Conservation (phyloP, 148 eudicot species). For the Rhododendron ovatum region DNA sequence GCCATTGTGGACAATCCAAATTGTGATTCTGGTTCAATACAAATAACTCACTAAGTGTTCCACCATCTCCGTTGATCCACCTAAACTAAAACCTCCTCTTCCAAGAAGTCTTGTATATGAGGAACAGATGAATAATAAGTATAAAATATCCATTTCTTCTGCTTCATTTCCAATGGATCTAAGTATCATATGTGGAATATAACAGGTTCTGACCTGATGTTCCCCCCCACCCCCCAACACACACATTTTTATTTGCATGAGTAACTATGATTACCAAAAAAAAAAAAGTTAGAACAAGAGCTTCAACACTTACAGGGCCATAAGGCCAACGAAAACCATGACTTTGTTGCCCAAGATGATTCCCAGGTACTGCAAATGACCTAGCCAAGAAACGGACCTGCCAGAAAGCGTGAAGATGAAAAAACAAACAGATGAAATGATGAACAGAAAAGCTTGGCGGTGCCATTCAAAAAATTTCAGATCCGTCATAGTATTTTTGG, state of each 20-base stretch:
- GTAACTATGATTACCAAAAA: not conserved
- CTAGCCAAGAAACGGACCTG: conserved; percentile 98
- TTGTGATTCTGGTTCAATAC: not conserved
- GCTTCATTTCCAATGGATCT: conserved; percentile 2
- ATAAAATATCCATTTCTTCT: not conserved
- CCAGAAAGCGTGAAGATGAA: conserved; percentile 12
- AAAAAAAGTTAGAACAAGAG: not conserved
- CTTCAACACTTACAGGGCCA: conserved; percentile 73
- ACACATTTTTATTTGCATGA: not conserved
- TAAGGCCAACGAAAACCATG: conserved; percentile 99
- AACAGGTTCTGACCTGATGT: not conserved
- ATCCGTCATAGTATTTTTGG: not conserved
- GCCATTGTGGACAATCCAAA: not conserved
- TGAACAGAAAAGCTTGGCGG: not conserved
- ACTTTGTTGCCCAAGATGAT: conserved; percentile 99
- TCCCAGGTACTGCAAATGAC: conserved; percentile 94
- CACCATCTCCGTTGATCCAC: not conserved
- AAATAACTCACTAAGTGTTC: not conserved
- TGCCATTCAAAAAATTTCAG: not conserved
- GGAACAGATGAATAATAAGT: not conserved
- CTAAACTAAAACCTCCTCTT: not conserved
- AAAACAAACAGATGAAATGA: not conserved
- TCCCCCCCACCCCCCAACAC: not conserved
- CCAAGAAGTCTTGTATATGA: not conserved
- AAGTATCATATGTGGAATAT: not conserved